A percentile compares a stretch with the other conserved stretches of the same genome.
These are phyloP conservation scores for Carallia pectinifolia DNA, from an alignment of 345 rosid genomes.

Conservation along the genomic window DNA sequence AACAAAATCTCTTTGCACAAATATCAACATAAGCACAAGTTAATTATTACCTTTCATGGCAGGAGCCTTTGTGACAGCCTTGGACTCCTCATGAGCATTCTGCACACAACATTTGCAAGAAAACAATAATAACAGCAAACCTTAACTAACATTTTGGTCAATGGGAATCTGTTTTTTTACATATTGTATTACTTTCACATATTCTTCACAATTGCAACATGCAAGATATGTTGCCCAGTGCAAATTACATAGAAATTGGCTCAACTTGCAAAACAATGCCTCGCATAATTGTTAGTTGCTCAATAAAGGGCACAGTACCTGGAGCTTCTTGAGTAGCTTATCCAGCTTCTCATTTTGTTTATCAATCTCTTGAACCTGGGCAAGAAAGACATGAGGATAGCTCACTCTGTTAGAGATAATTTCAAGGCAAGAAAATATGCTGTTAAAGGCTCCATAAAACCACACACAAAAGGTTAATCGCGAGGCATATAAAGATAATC, in stretches of 20 bases:
- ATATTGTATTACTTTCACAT: background rate
- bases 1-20: background rate
- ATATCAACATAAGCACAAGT: background rate
- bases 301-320: slow-evolving; percentile 39
- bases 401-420: no score
- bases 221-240: no score
- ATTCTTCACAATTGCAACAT: background rate
- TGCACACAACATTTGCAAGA: slow-evolving; percentile 32
- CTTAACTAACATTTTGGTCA: background rate
- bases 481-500: slow-evolving; percentile 4
- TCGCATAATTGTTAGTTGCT: background rate
- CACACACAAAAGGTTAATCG: background rate
- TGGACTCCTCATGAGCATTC: slow-evolving; percentile 83
- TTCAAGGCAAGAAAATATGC: background rate
- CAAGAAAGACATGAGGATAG: slow-evolving; percentile 5
- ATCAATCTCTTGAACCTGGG: slow-evolving; percentile 85
- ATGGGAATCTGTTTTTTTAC: background rate
- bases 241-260: no score
- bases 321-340: slow-evolving; percentile 78
- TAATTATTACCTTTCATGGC: slow-evolving; percentile 72
- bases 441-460: background rate
- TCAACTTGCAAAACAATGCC: no score
- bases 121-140: slow-evolving; percentile 1
- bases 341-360: slow-evolving; percentile 81
- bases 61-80: slow-evolving; percentile 79